These are phyloP conservation scores for Apiospora rasikravindrae DNA, from an alignment of 2,329 filamentous ascomycete species.

Conservation along the genomic window DNA sequence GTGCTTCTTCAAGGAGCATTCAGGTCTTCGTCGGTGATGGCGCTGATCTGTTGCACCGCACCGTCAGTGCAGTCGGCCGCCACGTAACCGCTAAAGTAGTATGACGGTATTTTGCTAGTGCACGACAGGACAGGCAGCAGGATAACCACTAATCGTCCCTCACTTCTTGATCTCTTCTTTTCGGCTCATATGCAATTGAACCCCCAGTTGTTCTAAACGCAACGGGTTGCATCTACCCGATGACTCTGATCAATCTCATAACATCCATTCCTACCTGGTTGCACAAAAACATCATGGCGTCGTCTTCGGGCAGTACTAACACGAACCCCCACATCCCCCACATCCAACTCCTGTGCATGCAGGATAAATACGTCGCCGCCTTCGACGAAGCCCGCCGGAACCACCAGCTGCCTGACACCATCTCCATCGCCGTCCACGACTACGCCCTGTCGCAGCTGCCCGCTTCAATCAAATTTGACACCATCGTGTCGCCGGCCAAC, in stretches of 20 bases:
- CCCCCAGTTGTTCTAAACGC: not conserved
- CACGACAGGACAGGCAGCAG: constrained; percentile 6
- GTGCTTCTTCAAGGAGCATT: not conserved
- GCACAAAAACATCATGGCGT: not conserved
- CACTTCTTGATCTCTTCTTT: not conserved
- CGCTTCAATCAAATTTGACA: constrained; percentile 45
- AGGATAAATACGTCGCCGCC: constrained; percentile 2
- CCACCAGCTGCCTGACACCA: constrained; percentile 14
- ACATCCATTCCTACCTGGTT: not conserved
- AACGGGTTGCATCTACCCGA: not conserved
- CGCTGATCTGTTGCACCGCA: not conserved
- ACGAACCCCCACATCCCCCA: constrained; percentile 8
- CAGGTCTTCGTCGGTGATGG: no score
- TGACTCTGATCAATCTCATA: not conserved
- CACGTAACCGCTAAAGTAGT: not conserved
- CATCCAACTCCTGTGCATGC: constrained; percentile 19
- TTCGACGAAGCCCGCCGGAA: constrained; percentile 14
- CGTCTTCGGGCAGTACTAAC: not conserved
- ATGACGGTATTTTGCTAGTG: not conserved
- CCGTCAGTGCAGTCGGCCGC: not conserved
- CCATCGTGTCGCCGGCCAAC: constrained; percentile 59
- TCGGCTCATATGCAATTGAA: not conserved
- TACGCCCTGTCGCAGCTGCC: constrained; percentile 46
- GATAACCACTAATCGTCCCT: not conserved
- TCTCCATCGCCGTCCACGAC: constrained; percentile 43